Evolutionary conservation across 208 protist genomes (phyloP).

Genomic region (Leishmania amazonensis): DNA sequence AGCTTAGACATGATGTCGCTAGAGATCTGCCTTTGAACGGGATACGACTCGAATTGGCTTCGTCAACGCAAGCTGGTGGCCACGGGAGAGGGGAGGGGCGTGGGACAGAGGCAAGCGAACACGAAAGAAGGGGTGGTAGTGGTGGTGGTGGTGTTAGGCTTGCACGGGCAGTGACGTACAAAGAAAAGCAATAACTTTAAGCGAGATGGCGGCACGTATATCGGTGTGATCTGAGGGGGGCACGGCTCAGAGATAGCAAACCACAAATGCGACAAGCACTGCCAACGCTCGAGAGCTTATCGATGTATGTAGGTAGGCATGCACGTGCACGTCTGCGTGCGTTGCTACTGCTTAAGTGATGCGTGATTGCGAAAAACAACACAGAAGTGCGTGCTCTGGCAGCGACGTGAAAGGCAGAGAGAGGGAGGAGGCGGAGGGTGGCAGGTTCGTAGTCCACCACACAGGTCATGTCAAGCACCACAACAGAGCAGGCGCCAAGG

Average conservation of each 20-base stretch:
- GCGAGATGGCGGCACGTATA: not conserved
- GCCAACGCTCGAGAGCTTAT: not conserved
- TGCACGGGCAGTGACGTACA: not conserved
- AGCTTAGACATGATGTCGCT: constrained; percentile 20
- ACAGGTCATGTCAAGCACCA: not conserved
- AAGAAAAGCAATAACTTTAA: not conserved
- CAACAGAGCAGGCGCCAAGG: not conserved
- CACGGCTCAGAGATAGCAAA: not conserved
- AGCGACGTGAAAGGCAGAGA: not conserved
- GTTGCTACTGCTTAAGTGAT: not conserved
- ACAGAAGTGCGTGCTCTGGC: not conserved
- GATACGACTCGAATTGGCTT: not conserved
- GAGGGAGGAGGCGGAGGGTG: not conserved
- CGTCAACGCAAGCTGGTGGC: not conserved
- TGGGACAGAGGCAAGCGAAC: not conserved
- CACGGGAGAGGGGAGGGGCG: not conserved
- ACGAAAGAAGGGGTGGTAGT: not conserved
- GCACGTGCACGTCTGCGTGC: not conserved
- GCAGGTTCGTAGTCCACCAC: not conserved
- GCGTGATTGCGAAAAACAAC: not conserved
- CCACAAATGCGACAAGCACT: not conserved
- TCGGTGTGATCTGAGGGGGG: not conserved
- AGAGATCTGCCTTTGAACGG: not conserved
- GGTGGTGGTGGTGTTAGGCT: not conserved
- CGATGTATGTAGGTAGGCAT: not conserved